phyloP scores from a whole-genome alignment of 495 filamentous ascomycete species.

The Amniculicola lignicola region DNA sequence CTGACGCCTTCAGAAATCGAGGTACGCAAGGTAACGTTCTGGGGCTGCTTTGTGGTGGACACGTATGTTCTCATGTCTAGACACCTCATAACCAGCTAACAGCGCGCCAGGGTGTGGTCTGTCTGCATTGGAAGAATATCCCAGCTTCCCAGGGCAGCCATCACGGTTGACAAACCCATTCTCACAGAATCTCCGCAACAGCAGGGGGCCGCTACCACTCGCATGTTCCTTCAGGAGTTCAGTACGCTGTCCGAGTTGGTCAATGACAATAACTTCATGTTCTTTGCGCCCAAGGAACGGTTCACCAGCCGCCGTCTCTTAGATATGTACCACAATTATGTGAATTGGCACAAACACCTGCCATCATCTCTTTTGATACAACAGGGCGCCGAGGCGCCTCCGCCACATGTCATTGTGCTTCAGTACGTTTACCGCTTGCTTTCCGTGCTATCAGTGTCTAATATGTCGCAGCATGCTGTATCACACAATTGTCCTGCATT shows the following conservation, averaged over 20 bases:
- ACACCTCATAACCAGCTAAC: conserved; percentile 32
- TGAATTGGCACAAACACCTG: conserved; percentile 61
- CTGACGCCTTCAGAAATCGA: conserved; percentile 49
- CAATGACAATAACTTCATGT: conserved; percentile 60
- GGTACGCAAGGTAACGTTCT: conserved; percentile 66
- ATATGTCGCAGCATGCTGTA: conserved; percentile 58
- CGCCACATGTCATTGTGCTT: conserved; percentile 58
- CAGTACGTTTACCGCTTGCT: conserved; percentile 51
- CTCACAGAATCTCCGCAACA: conserved; percentile 34
- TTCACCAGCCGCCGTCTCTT: conserved; percentile 58
- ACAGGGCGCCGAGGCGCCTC: conserved; percentile 49
- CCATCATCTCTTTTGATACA: conserved; percentile 53
- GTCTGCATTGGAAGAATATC: conserved; percentile 61
- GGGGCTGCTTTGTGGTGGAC: conserved; percentile 67
- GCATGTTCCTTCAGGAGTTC: conserved; percentile 58
- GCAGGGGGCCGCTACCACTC: conserved; percentile 34
- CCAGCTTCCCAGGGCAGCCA: conserved; percentile 57
- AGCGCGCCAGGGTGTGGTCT: conserved; percentile 55
- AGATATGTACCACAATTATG: conserved; percentile 55
- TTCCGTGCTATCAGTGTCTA: background rate
- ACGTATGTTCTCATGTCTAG: conserved; percentile 51
- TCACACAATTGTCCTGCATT: conserved; percentile 58
- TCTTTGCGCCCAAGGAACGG: conserved; percentile 59
- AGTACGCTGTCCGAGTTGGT: conserved; percentile 66
- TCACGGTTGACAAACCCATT: conserved; percentile 55